phyloP scores from a whole-genome alignment of 768 basidiomycete genomes.

The Boletus rubescentipes region DNA sequence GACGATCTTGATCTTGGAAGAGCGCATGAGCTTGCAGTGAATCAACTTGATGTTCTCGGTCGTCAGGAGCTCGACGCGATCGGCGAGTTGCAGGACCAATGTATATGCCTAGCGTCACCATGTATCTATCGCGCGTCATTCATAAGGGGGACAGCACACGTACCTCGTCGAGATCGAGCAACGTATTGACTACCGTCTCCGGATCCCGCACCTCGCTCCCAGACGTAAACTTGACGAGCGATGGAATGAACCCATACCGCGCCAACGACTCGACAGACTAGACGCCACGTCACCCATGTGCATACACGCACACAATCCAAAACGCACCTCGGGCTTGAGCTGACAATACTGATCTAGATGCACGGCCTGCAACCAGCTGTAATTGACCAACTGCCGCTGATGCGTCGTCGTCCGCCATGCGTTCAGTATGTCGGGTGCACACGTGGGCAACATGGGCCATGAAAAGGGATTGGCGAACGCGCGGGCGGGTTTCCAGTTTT shows the following conservation, averaged over 20 bases:
- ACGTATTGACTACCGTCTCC: slow-evolving; percentile 17
- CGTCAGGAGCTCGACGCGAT: slow-evolving; percentile 26
- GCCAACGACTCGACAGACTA: slow-evolving; percentile 30
- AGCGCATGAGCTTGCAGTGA: slow-evolving; percentile 30
- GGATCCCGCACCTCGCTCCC: slow-evolving; percentile 26
- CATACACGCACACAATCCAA: background rate
- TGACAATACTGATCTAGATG: slow-evolving; percentile 29
- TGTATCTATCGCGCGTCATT: background rate
- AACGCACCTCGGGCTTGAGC: slow-evolving; percentile 20
- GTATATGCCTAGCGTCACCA: slow-evolving; percentile 24
- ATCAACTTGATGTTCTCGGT: slow-evolving; percentile 30
- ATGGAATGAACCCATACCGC: slow-evolving; percentile 25
- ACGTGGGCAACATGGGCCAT: slow-evolving; percentile 32
- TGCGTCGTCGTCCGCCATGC: slow-evolving; percentile 23
- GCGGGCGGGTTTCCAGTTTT: slow-evolving; percentile 31
- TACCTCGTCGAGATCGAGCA: slow-evolving; percentile 30
- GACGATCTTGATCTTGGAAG: slow-evolving; percentile 30
- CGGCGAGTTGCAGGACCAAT: slow-evolving; percentile 20
- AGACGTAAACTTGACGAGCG: slow-evolving; percentile 22
- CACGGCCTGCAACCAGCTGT: slow-evolving; percentile 30
- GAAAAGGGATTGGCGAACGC: slow-evolving; percentile 34
- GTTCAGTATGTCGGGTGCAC: slow-evolving; percentile 28
- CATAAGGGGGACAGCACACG: background rate
- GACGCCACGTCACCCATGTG: background rate
- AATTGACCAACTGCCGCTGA: slow-evolving; percentile 32